phyloP scores from a whole-genome alignment of 768 basidiomycete genomes.

The Leccinum broughii region DNA sequence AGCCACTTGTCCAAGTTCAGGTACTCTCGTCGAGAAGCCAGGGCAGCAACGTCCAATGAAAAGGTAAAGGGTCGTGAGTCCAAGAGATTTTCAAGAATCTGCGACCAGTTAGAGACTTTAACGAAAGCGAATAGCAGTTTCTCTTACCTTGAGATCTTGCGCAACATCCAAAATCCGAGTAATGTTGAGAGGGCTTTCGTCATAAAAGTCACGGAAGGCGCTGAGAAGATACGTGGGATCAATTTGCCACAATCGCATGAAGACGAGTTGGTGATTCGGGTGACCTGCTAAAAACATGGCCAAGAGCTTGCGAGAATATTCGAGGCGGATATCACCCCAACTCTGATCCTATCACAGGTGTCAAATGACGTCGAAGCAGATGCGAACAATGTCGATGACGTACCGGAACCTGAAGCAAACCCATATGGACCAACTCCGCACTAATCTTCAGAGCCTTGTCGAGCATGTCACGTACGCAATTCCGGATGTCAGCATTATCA shows the following conservation, averaged over 20 bases:
- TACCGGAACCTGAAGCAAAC: constrained; percentile 86
- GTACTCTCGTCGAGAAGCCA: constrained; percentile 91
- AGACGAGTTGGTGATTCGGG: constrained; percentile 94
- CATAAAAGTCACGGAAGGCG: constrained; percentile 90
- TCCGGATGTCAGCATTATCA: constrained; percentile 68
- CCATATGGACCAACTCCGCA: constrained; percentile 93
- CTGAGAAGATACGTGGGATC: constrained; percentile 82
- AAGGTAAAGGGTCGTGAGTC: constrained; percentile 88
- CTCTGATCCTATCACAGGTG: constrained; percentile 55
- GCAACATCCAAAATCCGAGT: constrained; percentile 94
- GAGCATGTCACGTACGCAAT: constrained; percentile 84
- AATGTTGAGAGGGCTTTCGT: constrained; percentile 89
- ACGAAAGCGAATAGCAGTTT: constrained; percentile 6
- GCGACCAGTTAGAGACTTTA: constrained; percentile 8
- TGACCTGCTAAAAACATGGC: constrained; percentile 90
- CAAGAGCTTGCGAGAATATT: constrained; percentile 82
- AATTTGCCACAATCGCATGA: constrained; percentile 95
- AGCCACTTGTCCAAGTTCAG: constrained; percentile 98
- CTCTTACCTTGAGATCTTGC: constrained; percentile 83
- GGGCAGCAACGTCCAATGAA: constrained; percentile 89
- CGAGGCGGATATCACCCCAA: constrained; percentile 87
- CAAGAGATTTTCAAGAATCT: constrained; percentile 92
- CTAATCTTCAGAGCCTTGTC: constrained; percentile 93
- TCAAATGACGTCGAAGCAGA: constrained; percentile 2
- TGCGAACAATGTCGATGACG: constrained; percentile 42